Base-by-base conservation (phyloP, 805 yeast species). In the Suhomyces faveliae region DNA sequence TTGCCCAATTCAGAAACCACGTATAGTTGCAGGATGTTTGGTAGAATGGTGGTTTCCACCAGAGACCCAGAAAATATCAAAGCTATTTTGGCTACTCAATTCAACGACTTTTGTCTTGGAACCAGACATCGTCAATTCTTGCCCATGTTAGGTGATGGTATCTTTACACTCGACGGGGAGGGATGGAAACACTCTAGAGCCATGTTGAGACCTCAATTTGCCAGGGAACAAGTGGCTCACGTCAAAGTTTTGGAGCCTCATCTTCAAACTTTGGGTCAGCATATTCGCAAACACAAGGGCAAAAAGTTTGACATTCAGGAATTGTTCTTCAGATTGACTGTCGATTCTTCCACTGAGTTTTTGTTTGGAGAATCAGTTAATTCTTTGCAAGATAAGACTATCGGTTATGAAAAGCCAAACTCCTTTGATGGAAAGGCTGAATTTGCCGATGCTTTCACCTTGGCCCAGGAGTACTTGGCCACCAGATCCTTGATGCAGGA, bases 121-220 rank as follows among this genome's bases (percentile, higher is more conserved):
- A 51, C 57, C 21, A 66, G 77, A 59, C 71, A 71, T 50, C 54
- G 59, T 4, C 71, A 67, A 38, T 69, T 71, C 50, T 45, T 49
- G 43, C 73, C 75, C 2, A 57, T 71, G 35, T 60, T 71, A 29
- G 76, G 76, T 5, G 74, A 72, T 50, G 77, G 77, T 19, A 70
- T 71, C 38, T 72, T 72, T 55, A 72, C 77, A 6, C 60, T 71
- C 51, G 76, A 71, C 50, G 67, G 68, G 17, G 63, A 60, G 47
- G 77, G 76, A 8, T 72, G 77, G 77, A 70, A 71, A 52, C 70
- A 67, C 51, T 66, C 74, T 7, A 54, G 77, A 49, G 64, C 74
- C 17, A 67, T 72, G 76, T 64, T 71, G 51, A 63, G 76, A 51
- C 77, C 77, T 2, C 76, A 72, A 51, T 72, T 72, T 52, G 70